Evolutionary conservation across 2,329 filamentous ascomycete species (phyloP).

Genomic region (Byssoonygena ceratinophila): DNA sequence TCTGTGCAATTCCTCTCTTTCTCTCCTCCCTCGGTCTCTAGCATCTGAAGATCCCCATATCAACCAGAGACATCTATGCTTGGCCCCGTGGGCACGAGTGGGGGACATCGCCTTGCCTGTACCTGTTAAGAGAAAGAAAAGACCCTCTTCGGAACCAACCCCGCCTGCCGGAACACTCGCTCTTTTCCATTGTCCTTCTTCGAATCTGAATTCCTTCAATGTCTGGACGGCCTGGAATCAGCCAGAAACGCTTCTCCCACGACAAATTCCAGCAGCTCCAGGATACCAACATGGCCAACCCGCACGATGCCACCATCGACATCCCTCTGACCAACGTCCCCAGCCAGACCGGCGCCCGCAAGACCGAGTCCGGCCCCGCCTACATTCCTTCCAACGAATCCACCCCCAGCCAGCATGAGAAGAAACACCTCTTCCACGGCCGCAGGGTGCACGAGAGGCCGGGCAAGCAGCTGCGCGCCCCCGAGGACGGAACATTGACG

Average conservation of each 20-base stretch:
- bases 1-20: neutral
- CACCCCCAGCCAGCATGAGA: slow-evolving; percentile 24
- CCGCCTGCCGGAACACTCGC: slow-evolving; percentile 5
- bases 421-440: slow-evolving; percentile 22
- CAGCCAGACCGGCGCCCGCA: slow-evolving; percentile 40
- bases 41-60: slow-evolving; percentile 1
- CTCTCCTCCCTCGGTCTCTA: too few species aligned
- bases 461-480: slow-evolving; percentile 29
- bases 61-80: neutral
- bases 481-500: slow-evolving; percentile 47
- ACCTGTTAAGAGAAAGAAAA: neutral
- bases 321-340: slow-evolving; percentile 51
- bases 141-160: slow-evolving; percentile 21
- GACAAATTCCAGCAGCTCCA: slow-evolving; percentile 38
- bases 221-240: slow-evolving; percentile 25
- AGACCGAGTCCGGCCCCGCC: slow-evolving; percentile 28
- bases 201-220: slow-evolving; percentile 17
- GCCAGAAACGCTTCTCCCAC: slow-evolving; percentile 35
- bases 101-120: too few species aligned
- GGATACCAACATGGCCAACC: slow-evolving; percentile 34
- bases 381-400: slow-evolving; percentile 22
- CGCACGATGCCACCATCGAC: slow-evolving; percentile 48
- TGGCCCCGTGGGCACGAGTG: too few species aligned
- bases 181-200: neutral
- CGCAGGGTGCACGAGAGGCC: slow-evolving; percentile 24